Evolutionary conservation across 352 stramenopile genomes (phyloP), one percentile per base, ranked within the genome.

Genomic region (Globisporangium cystogenes): DNA sequence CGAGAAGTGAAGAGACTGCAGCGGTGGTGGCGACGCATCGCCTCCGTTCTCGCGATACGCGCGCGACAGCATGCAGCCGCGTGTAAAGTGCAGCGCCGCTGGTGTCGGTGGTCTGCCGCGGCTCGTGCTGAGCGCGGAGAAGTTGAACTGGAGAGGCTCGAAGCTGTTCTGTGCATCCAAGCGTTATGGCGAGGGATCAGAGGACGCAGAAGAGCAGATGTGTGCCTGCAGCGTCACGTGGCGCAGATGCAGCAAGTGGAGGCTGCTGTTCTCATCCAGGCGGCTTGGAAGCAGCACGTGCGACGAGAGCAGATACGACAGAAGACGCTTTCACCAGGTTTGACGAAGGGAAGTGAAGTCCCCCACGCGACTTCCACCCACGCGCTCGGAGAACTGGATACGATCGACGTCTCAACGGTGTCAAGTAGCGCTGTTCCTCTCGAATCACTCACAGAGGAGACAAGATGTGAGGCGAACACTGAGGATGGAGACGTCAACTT

Each of bases 151-250:
- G 56, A 62, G 35, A 37, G 42, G 23, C 48, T 62, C 5, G 55
- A 84, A 45, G 72, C 76, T 27, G 68, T 41, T 1, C 31, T 78
- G 35, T 80, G 71, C 15, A 74, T 86, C 23, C 75, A 86, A 48
- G 67, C 67, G 3, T 48, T 60, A 2, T 85, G 71, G 69, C 68
- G 74, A 39, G 51, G 39, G 16, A 24, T 15, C 7, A 18, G 24
- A 24, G 39, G 16, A 20, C 39, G 39, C 11, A 18, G 39, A 14
- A 23, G 4, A 23, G 16, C n/a, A 24, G 16, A 11, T 1, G 16
- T 3, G 39, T 14, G 20, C 16, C 39, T 14, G 20, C 16, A 43
- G 0, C n/a, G 16, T 23, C n/a, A 10, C 5, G 39, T 12, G 14
- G 39, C 14, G 16, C 7, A 43, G 39, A 12, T 8, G 16, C 39